phyloP scores from a whole-genome alignment of 176 grass and related monocot genomes.

The Oryza meyeriana region DNA sequence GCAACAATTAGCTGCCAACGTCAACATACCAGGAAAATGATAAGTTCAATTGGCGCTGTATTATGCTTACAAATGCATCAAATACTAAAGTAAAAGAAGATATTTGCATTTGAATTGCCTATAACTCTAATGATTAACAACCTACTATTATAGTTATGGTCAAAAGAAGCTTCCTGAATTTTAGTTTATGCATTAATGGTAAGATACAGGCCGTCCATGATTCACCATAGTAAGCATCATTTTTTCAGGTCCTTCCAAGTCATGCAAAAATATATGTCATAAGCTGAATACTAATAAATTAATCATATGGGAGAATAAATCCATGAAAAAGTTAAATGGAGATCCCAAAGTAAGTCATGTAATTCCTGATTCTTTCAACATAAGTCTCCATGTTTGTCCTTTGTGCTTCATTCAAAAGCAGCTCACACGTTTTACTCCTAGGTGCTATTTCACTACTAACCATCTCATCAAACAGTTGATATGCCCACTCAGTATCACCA shows the following conservation, averaged over 20 bases:
- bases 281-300: background rate
- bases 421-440: conserved; percentile 55
- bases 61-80: background rate
- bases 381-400: conserved; percentile 49
- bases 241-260: background rate
- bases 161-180: background rate
- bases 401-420: conserved; percentile 59
- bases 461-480: conserved; percentile 81
- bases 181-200: background rate
- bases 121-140: background rate
- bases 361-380: conserved; percentile 47
- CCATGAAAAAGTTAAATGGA: background rate
- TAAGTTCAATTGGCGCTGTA: background rate
- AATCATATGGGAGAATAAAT: background rate
- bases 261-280: background rate
- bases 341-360: conserved; percentile 45
- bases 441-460: conserved; percentile 65
- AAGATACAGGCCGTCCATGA: background rate
- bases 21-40: background rate
- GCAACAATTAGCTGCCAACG: background rate
- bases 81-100: background rate
- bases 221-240: background rate
- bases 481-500: conserved; percentile 56
- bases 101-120: background rate
- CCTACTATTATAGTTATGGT: background rate